Evolutionary conservation across 2,329 filamentous ascomycete species (phyloP), one percentile per base, ranked within the genome.

Genomic region (Clarireedia paspali): DNA sequence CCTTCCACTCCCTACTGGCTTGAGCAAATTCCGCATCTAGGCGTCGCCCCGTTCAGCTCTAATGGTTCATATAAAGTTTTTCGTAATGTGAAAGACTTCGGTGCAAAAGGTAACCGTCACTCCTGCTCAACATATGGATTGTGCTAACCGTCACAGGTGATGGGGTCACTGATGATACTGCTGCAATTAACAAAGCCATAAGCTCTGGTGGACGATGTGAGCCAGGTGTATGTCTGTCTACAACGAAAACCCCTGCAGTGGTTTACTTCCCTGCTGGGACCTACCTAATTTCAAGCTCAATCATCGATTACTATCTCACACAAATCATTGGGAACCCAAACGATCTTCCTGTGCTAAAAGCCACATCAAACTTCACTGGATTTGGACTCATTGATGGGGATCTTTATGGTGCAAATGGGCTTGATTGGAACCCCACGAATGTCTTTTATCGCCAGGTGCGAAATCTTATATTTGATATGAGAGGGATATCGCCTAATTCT

Each of bases 371-470:
- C 64, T 97, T 96, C 67, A 63, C 76, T 3, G 92, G 83, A 80
- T 87, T 83, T 71, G 83, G 83, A 65, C 89, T 74, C 83, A 87
- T 97, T 61, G 91, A 96, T 69, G 79, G 88, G 2, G 85, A 97
- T 67, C 90, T 89, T 0, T 96, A 96, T 70, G 70, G 80, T 38
- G 73, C 75, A 0, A 84, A 85, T 38, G 75, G 78, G 74, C 88
- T 88, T 74, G 87, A 82, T 80, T 88, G 83, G 72, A 83, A 83
- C 64, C 88, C 90, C 72, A 85, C 89, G 68, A 83, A 81, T 62
- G 79, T 85, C 9, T 88, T 88, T 69, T 84, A 77, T 65, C 75
- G 83, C 46, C 80, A 83, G 61, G 77, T 88, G 57, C 75, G 83
- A 7, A 88, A 89, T 64, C 75, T 89, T 49, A 72, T 83, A 55